Percentiles rank a stretch among this genome's conserved stretches.
These are phyloP conservation scores for Uromyces viciae-fabae DNA, from an alignment of 1,284 basidiomycete species.

Conservation along the genomic window DNA sequence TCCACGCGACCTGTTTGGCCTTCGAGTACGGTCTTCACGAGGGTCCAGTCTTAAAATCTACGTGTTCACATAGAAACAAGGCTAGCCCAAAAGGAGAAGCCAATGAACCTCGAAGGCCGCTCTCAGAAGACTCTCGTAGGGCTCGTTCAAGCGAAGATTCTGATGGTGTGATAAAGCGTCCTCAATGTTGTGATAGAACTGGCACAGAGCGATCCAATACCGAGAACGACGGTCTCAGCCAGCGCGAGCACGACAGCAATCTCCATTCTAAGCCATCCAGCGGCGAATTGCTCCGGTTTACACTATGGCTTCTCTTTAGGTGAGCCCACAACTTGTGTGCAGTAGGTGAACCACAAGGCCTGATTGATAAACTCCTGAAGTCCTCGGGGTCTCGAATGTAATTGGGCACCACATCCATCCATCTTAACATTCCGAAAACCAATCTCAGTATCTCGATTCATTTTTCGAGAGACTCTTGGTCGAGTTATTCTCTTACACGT, in stretches of 20 bases:
- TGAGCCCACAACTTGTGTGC: conserved; percentile 8
- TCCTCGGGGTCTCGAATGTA: conserved; percentile 35
- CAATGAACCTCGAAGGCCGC: neutral
- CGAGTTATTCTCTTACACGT: neutral
- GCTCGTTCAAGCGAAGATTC: conserved; percentile 2
- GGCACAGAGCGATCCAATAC: too few relatives aligned
- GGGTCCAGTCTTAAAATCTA: conserved; percentile 22
- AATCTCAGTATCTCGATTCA: conserved; percentile 1
- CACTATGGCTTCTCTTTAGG: conserved; percentile 40
- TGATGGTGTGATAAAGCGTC: too few relatives aligned
- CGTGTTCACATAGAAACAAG: neutral
- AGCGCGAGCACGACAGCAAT: neutral
- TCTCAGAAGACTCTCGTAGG: neutral
- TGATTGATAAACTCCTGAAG: conserved; percentile 1
- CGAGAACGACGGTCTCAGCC: too few relatives aligned
- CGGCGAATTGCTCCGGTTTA: conserved; percentile 20
- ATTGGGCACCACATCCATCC: conserved; percentile 26
- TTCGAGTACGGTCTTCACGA: conserved; percentile 33
- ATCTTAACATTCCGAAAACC: conserved; percentile 24
- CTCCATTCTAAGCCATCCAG: conserved; percentile 6
- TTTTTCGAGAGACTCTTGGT: neutral
- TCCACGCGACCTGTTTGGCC: conserved; percentile 32
- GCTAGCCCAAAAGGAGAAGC: neutral
- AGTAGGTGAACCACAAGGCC: neutral
- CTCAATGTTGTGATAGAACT: too few relatives aligned